Percentiles rank a stretch among this genome's conserved stretches.
These are phyloP conservation scores for Nitzschia sp. DNA, from an alignment of 108 stramenopile species.

Conservation along the genomic window DNA sequence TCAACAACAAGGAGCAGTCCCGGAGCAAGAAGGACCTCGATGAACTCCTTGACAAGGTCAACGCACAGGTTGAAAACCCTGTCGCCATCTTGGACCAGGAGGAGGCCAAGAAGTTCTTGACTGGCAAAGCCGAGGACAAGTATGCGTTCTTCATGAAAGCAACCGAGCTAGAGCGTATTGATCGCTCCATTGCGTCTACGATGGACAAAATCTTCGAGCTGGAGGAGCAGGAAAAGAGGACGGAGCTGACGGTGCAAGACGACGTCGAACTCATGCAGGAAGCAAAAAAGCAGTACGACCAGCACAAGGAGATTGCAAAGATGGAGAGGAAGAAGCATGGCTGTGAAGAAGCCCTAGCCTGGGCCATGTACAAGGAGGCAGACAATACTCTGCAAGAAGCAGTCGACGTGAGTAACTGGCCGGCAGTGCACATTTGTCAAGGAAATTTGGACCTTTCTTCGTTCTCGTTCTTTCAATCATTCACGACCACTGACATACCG, in stretches of 20 bases:
- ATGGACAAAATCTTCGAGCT: conserved; percentile 59
- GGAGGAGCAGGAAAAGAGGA: conserved; percentile 30
- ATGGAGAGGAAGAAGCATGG: conserved; percentile 55
- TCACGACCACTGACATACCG: background rate
- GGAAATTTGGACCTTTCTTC: conserved; percentile 10
- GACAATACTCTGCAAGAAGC: conserved; percentile 27
- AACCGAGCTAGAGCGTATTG: conserved; percentile 88
- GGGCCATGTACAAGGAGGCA: conserved; percentile 51
- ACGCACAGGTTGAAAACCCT: conserved; percentile 96
- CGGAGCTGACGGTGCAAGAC: conserved; percentile 34
- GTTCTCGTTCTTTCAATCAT: background rate
- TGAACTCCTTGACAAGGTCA: conserved; percentile 85
- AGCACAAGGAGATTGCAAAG: conserved; percentile 72
- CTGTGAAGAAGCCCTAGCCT: conserved; percentile 39
- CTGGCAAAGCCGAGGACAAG: conserved; percentile 90
- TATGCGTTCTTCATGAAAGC: conserved; percentile 96
- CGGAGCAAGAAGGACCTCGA: conserved; percentile 82
- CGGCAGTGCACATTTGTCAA: too few relatives aligned
- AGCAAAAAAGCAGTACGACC: conserved; percentile 65
- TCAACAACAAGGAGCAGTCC: conserved; percentile 47
- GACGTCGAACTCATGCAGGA: conserved; percentile 42
- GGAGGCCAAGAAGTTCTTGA: conserved; percentile 96
- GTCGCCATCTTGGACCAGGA: conserved; percentile 97
- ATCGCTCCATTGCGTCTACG: conserved; percentile 52
- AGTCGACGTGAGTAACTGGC: conserved; percentile 25